These are phyloP conservation scores for Carex littledalei DNA, from an alignment of 176 grass and related monocot genomes.

Conservation along the genomic window DNA sequence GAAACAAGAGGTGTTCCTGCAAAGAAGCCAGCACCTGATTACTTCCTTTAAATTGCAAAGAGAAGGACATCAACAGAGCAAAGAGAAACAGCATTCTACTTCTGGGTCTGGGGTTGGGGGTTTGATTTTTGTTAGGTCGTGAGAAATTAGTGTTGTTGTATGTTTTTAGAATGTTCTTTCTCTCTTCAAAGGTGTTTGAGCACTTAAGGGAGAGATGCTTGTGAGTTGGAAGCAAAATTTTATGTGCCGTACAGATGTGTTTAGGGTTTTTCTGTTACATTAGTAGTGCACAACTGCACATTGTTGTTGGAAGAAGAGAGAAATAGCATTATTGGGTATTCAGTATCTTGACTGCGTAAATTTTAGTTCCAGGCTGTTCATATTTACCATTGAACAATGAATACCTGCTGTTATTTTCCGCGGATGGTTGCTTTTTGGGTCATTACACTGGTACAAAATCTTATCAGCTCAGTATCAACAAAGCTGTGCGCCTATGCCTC, in stretches of 20 bases:
- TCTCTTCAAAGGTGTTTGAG: slow-evolving; percentile 18
- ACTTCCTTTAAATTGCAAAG: slow-evolving; percentile 59
- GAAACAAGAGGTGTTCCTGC: slow-evolving; percentile 93
- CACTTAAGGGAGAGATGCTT: slow-evolving; percentile 28
- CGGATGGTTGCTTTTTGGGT: background rate
- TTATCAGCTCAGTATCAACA: background rate
- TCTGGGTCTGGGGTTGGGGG: background rate
- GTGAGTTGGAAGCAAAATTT: background rate
- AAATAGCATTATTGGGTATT: background rate
- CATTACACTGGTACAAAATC: background rate
- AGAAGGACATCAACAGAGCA: background rate
- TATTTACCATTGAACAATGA: background rate
- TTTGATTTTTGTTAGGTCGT: background rate
- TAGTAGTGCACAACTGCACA: background rate
- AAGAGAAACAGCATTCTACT: slow-evolving; percentile 1
- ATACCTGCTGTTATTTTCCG: background rate
- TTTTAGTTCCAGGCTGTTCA: background rate
- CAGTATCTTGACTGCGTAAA: background rate
- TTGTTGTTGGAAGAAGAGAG: slow-evolving; percentile 5
- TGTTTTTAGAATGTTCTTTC: slow-evolving; percentile 1
- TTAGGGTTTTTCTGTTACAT: background rate
- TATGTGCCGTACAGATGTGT: background rate
- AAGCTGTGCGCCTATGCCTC: background rate
- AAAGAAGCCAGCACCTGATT: slow-evolving; percentile 89
- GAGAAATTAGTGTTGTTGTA: slow-evolving; percentile 22